Evolutionary conservation across 2,329 filamentous ascomycete species (phyloP), one percentile per base, ranked within the genome.

Genomic region (Phialemoniopsis sp.): DNA sequence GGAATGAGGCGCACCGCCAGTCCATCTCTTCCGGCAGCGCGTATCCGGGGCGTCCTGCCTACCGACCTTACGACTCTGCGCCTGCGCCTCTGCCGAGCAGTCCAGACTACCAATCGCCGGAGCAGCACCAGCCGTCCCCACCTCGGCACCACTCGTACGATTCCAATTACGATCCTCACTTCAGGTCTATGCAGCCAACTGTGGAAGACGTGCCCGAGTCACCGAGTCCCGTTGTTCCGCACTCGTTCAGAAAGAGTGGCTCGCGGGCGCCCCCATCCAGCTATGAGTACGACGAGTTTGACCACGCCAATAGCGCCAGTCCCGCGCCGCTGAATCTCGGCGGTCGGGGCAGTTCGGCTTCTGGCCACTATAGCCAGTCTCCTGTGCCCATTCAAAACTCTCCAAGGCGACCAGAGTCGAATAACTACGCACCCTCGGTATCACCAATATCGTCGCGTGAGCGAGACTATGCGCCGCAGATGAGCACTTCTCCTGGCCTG

Each of bases 201-300:
- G 78, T 80, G 6, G 81, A 85, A 52, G 80, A 85, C 46, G 77
- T 72, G 6, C 78, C 80, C 4, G 78, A 81, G 36, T 72, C 74
- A 2, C 64, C 67, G 2, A 52, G 55, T 3, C 48, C 53, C 4
- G 38, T 53, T 2, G 38, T 43, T 9, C 42, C 52, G n/a, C 51
- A 48, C 6, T 49, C 54, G 2, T 51, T 47, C 34, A 51, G 55
- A 31, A 51, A 53, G 14, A 53, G 49, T 35, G 46, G 44, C 6
- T 54, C 51, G 2, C 55, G 51, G 15, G 46, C 41, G 28, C 48
- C 51, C 12, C 50, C 34, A 16, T 36, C 33, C 21, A 8, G 12
- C 21, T 37, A 45, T 15, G 40, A 47, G 4, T 49, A 57, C 32
- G 48, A 45, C 7, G 55, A 61, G n/a, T 45, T 52, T 8, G 60